Evolutionary conservation across 2,329 filamentous ascomycete genomes (phyloP), one percentile per base, ranked within the genome.

Genomic region (Nemania diffusa): DNA sequence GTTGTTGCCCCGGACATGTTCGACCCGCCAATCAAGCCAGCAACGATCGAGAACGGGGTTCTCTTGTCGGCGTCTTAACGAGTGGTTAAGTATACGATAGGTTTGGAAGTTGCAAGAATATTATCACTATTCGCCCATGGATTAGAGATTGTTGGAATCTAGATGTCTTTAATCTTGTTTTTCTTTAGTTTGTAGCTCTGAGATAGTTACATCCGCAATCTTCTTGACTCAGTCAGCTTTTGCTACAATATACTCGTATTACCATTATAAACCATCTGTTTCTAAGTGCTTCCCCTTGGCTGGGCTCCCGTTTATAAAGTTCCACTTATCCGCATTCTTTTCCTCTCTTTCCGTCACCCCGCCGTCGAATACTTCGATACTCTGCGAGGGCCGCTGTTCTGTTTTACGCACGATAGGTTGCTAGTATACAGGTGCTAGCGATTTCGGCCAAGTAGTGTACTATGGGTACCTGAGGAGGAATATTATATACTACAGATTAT

Each of bases 1-100:
- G 46, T 42, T 52, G 22, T 52, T 1, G 57, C 52, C n/a, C 32
- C 57, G 15, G 37, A 26, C 24, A 52, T 29, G 29, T 52, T 61
- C 44, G 37, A 52, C 20, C 50, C 50, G 20, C 57, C 57, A 42
- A 37, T 61, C 34, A 22, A 61, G 57, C 57, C 46, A 46, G 44
- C 57, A 11, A 53, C 20, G 2, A 8, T 27, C 13, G 20, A 40
- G 37, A 17, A 42, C 29, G 32, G 46, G 50, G 11, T 17, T 40
- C 52, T 61, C 8, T 2, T 52, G 32, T 29, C 57, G 9, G 57
- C 46, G 52, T 40, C 34, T 53, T 61, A 44, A 61, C 46, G 26
- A 22, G 46, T 61, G 15, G 57, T 40, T 9, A 32, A n/a, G 5
- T 6, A 46, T 42, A 42, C 32, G 50, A 24, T 26, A 32, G 56